These are phyloP conservation scores for Arthromyces matolae DNA, from an alignment of 768 basidiomycete species.

Conservation along the genomic window DNA sequence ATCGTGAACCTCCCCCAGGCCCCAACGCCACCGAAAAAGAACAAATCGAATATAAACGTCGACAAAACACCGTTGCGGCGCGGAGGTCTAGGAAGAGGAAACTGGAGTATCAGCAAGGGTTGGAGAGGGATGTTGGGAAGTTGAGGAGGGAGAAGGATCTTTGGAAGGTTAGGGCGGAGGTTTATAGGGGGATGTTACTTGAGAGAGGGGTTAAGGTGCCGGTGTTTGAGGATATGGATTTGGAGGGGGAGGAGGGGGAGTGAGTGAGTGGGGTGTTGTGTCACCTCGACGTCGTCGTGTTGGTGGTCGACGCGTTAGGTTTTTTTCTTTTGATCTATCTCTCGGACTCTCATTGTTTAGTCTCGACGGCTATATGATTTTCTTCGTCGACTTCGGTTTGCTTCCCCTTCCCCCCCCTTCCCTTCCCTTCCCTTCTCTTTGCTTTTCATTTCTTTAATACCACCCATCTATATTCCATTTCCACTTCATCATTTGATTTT, in stretches of 20 bases:
- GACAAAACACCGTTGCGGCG: constrained; percentile 79
- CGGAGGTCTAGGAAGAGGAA: constrained; percentile 73
- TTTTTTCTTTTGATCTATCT: constrained; percentile 2
- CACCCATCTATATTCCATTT: too few relatives aligned
- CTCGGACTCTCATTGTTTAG: constrained; percentile 16
- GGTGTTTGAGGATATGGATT: constrained; percentile 25
- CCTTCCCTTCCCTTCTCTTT: too few relatives aligned
- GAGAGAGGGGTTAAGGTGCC: constrained; percentile 45
- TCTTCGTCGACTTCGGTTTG: constrained; percentile 28
- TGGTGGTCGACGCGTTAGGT: too few relatives aligned
- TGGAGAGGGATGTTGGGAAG: constrained; percentile 49
- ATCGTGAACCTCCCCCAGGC: constrained; percentile 26
- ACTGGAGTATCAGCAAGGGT: constrained; percentile 58
- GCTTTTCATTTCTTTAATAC: too few relatives aligned
- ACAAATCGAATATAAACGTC: constrained; percentile 74
- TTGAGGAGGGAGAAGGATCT: constrained; percentile 47
- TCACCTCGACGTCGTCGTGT: too few relatives aligned
- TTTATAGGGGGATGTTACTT: constrained; percentile 39
- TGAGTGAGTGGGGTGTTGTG: too few relatives aligned
- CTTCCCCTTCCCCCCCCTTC: too few relatives aligned
- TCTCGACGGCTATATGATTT: constrained; percentile 23
- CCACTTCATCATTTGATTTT: too few relatives aligned
- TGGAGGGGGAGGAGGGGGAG: too few relatives aligned
- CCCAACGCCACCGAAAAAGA: constrained; percentile 49
- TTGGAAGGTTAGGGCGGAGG: constrained; percentile 50